phyloP scores from a whole-genome alignment of 2,329 filamentous ascomycete species.

The Pseudogymnoascus sp. region DNA sequence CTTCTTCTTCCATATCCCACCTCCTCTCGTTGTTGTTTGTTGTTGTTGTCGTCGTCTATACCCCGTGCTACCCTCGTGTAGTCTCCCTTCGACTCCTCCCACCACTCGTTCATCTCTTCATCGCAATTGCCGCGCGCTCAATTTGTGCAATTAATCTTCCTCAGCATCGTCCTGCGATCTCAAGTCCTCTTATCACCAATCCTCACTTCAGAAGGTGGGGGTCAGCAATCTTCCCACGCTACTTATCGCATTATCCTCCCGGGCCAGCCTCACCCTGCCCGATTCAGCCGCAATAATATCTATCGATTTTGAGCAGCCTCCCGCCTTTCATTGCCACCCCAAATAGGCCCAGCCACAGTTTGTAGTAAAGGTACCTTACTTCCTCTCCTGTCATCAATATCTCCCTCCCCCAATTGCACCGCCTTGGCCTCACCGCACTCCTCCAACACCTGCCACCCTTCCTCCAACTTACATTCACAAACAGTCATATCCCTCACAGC shows the following conservation, averaged over 20 bases:
- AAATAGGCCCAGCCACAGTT: background rate
- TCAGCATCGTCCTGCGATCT: background rate
- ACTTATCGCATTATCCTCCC: background rate
- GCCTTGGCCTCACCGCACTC: background rate
- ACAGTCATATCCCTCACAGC: background rate
- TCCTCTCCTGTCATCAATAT: background rate
- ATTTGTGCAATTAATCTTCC: background rate
- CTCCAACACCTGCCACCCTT: background rate
- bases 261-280: background rate
- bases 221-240: background rate
- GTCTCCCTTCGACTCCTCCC: background rate
- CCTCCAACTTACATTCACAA: background rate
- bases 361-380: background rate
- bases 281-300: slow-evolving; percentile 1
- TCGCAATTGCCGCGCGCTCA: background rate
- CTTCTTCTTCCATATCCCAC: background rate
- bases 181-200: background rate
- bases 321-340: background rate
- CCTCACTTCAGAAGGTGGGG: background rate
- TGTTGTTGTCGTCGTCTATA: background rate
- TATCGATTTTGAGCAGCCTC: background rate
- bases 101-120: background rate
- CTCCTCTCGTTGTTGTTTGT: background rate
- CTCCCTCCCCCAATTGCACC: background rate
- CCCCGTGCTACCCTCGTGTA: background rate